These are phyloP conservation scores for Hirschfeldia incana DNA, from an alignment of 345 rosid species.

Conservation along the genomic window DNA sequence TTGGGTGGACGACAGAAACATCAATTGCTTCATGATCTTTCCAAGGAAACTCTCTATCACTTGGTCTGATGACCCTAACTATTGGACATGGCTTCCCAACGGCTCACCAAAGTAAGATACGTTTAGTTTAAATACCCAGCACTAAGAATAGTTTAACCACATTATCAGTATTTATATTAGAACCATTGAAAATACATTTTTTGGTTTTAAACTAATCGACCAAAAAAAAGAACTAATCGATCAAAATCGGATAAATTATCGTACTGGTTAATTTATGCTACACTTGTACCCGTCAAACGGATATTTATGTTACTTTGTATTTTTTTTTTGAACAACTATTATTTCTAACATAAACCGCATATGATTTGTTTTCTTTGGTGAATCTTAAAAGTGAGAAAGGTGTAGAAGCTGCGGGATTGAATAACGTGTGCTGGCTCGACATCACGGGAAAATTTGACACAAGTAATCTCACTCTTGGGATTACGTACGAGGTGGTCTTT, in stretches of 20 bases:
- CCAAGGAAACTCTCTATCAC: constrained; percentile 57
- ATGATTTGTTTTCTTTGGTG: background rate
- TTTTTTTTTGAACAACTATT: too few relatives aligned
- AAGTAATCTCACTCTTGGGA: constrained; percentile 52
- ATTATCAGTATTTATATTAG: background rate
- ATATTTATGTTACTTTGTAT: background rate
- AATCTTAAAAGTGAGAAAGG: constrained; percentile 8
- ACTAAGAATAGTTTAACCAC: background rate
- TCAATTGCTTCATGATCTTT: constrained; percentile 65
- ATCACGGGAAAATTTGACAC: constrained; percentile 45
- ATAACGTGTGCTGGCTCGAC: constrained; percentile 66
- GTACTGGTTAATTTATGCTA: background rate
- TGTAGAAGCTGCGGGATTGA: constrained; percentile 47
- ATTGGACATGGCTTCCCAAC: constrained; percentile 56
- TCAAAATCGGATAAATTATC: background rate
- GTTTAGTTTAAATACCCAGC: background rate
- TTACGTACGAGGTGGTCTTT: constrained; percentile 47
- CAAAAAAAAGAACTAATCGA: background rate
- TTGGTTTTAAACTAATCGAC: background rate
- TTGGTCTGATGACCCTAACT: constrained; percentile 53
- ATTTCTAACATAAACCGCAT: background rate
- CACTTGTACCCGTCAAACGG: background rate
- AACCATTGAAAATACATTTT: background rate
- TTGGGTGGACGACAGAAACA: constrained; percentile 54
- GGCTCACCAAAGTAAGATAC: constrained; percentile 46